Conservation (phyloP, 192 early-diverging fungal species). For the Backusella morwellensis region DNA sequence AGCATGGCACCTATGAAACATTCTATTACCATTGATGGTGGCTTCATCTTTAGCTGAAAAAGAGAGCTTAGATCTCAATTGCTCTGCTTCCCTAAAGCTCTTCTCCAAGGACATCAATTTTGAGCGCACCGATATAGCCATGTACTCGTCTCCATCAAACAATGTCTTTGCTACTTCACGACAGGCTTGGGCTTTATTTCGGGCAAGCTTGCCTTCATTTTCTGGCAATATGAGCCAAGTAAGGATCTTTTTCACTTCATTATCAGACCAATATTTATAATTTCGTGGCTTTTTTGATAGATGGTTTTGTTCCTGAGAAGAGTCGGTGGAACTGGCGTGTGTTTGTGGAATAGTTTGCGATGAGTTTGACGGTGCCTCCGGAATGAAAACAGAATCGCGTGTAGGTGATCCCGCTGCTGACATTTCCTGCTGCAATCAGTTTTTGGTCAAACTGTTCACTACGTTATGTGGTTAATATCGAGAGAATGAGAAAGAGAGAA, state of each 20-base stretch:
- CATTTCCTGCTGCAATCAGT: background rate
- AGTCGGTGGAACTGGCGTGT: background rate
- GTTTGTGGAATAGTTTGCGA: background rate
- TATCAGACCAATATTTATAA: slow-evolving; percentile 11
- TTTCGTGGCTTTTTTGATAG: slow-evolving; percentile 5
- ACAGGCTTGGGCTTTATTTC: slow-evolving; percentile 11
- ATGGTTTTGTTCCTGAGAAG: slow-evolving; percentile 1
- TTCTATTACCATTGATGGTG: background rate
- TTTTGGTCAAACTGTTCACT: background rate
- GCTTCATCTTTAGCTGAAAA: background rate
- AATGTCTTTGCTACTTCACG: background rate
- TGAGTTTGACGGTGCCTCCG: background rate
- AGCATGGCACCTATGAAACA: background rate
- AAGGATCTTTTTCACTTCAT: slow-evolving; percentile 2
- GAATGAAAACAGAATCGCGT: slow-evolving; percentile 7
- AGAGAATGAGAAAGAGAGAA: background rate
- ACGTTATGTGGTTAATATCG: background rate
- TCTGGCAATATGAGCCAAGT: background rate
- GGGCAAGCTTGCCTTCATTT: background rate
- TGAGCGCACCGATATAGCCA: background rate
- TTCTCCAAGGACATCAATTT: slow-evolving; percentile 8
- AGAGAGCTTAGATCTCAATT: slow-evolving; percentile 8
- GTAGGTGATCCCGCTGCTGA: background rate
- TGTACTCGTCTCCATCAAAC: slow-evolving; percentile 7
- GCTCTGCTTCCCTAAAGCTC: background rate